phyloP scores from a whole-genome alignment of 257 asterid genomes.

The Plantago ovata region DNA sequence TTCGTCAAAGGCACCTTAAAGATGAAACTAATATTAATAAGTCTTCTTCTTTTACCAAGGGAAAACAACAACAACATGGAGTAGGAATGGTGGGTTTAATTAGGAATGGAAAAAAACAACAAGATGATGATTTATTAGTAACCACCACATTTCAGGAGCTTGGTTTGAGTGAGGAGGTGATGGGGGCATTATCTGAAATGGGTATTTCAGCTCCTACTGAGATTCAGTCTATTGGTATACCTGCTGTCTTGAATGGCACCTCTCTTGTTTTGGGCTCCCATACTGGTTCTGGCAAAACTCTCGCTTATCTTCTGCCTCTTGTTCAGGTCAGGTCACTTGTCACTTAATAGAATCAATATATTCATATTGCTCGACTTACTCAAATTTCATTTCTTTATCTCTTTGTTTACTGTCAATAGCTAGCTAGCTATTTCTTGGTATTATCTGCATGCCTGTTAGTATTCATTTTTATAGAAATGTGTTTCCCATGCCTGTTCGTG shows the following conservation, averaged over 20 bases:
- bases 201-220: slow-evolving; percentile 80
- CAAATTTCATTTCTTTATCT: too few relatives aligned
- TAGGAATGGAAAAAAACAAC: slow-evolving; percentile 45
- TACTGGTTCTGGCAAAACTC: slow-evolving; percentile 97
- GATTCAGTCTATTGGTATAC: slow-evolving; percentile 88
- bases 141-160: slow-evolving; percentile 89
- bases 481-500: too few relatives aligned
- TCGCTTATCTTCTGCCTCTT: slow-evolving; percentile 92
- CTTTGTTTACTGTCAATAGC: too few relatives aligned
- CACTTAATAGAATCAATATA: too few relatives aligned
- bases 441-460: neutral
- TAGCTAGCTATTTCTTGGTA: too few relatives aligned
- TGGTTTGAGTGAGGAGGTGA: slow-evolving; percentile 74
- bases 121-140: too few relatives aligned
- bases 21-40: too few relatives aligned
- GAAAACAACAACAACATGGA: too few relatives aligned
- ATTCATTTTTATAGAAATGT: neutral
- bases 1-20: slow-evolving; percentile 82
- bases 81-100: slow-evolving; percentile 33
- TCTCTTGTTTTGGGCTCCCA: slow-evolving; percentile 95
- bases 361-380: too few relatives aligned
- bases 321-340: slow-evolving; percentile 95
- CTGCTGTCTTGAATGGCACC: slow-evolving; percentile 66
- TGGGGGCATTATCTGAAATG: slow-evolving; percentile 78
- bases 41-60: too few relatives aligned